Base-by-base conservation (phyloP, 1,284 basidiomycete genomes). In the Ceratobasidium papillatum region DNA sequence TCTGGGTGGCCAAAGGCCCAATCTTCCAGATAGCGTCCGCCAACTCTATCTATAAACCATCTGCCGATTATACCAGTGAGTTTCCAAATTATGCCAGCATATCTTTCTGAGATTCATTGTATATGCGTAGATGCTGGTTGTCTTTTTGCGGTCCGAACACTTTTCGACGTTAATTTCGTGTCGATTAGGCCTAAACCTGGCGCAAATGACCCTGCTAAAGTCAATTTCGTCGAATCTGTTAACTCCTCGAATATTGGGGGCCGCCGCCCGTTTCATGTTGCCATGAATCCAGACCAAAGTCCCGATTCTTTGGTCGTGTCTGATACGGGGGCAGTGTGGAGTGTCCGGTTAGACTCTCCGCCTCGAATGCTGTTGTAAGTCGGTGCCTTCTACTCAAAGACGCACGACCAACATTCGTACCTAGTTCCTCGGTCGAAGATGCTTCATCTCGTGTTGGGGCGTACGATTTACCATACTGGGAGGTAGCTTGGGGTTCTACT, bases 71-170 rank as follows among this genome's bases (percentile, higher is more conserved):
- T 38, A 61, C 25, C 2, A 61, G 68, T 72, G 30, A 45, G 66
- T 49, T 11, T 7, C 19, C 22, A 7, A 3, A 32, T 36, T 25
- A 30, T 36, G 11, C 9, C 3, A 14, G 19, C 3, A 45, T 19
- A 11, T 49, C 4, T 17, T 12, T 25, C 11, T 61, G 47, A 59
- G 27, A 56, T 43, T 45, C 27, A 51, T 49, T 25, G 27, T 72
- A 43, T 71, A 71, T 71, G 41, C 43, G 56, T 45, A 72, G 68
- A 72, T 22, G 54, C 68, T 49, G 68, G 68, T 17, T 72, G 68
- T 19, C 56, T 72, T n/a, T 72, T 72, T 45, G 54, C 43, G 14
- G 56, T 61, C 32, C 68, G 68, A 49, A 72, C 68, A 34, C 45
- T 72, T 3, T 72, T 72, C 27, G 68, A 72, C 56, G 32, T 72